phyloP scores from a whole-genome alignment of 2,329 filamentous ascomycete species.

The Fusarium sp. region DNA sequence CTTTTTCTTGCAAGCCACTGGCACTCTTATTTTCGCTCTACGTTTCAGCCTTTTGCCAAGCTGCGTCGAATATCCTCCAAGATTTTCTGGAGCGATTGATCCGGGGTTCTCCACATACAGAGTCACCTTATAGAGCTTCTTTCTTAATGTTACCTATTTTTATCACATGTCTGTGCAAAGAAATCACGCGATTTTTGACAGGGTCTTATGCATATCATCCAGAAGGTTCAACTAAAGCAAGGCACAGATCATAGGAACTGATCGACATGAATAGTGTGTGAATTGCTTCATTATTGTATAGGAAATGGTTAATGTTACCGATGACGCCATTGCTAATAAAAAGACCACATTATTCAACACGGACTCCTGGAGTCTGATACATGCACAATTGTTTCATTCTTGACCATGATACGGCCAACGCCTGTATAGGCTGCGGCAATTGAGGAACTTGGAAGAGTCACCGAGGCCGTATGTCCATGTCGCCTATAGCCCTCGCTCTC shows the following conservation, averaged over 20 bases:
- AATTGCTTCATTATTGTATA: neutral
- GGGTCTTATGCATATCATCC: neutral
- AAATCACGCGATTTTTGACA: neutral
- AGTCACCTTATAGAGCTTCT: neutral
- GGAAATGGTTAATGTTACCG: neutral
- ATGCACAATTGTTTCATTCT: conserved; percentile 34
- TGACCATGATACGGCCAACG: conserved; percentile 31
- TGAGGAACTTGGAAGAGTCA: neutral
- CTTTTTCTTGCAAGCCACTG: neutral
- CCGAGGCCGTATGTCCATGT: conserved; percentile 15
- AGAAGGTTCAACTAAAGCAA: neutral
- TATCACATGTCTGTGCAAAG: neutral
- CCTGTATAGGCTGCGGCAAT: neutral
- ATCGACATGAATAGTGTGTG: neutral
- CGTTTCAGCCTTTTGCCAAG: neutral
- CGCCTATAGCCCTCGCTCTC: conserved; percentile 16
- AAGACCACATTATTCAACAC: neutral
- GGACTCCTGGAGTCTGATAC: neutral
- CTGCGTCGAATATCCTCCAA: neutral
- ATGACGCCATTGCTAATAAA: no score
- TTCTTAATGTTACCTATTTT: neutral
- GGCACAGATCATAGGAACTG: neutral
- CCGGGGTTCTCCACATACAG: neutral
- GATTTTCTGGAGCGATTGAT: neutral
- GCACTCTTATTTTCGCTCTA: neutral